Percentiles rank a stretch among this genome's conserved stretches.
Conservation (phyloP, 345 rosid species). For the Dovyalis caffra region DNA sequence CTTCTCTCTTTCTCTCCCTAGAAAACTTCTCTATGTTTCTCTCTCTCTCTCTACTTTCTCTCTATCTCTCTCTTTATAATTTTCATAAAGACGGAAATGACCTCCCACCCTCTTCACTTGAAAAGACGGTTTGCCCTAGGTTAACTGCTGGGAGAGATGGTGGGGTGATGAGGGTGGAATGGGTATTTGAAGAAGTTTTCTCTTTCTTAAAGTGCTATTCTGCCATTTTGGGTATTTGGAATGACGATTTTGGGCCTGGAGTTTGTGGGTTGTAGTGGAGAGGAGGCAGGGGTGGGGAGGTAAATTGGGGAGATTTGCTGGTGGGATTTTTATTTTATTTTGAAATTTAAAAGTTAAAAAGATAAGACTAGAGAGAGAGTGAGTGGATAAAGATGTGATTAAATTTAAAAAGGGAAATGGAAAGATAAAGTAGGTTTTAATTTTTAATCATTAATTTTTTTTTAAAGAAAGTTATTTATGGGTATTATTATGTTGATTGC, state of each 20-base stretch:
- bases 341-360: not conserved
- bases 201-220: not conserved
- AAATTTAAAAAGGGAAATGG: not conserved
- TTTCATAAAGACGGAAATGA: not conserved
- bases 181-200: not conserved
- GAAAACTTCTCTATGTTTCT: no score
- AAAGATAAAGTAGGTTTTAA: not conserved
- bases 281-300: not conserved
- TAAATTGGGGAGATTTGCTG: not conserved
- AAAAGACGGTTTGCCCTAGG: not conserved
- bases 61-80: not conserved
- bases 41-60: not conserved
- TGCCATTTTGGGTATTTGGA: not conserved
- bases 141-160: not conserved
- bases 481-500: no score
- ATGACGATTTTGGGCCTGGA: not conserved
- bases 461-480: no score
- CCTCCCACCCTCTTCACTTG: not conserved
- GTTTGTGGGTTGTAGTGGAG: not conserved
- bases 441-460: no score
- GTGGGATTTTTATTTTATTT: not conserved
- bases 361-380: not conserved
- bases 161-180: not conserved
- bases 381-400: not conserved
- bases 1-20: conserved; percentile 1